Base-by-base conservation (phyloP, 2,329 filamentous ascomycete species). In the Tothia fuscella region DNA sequence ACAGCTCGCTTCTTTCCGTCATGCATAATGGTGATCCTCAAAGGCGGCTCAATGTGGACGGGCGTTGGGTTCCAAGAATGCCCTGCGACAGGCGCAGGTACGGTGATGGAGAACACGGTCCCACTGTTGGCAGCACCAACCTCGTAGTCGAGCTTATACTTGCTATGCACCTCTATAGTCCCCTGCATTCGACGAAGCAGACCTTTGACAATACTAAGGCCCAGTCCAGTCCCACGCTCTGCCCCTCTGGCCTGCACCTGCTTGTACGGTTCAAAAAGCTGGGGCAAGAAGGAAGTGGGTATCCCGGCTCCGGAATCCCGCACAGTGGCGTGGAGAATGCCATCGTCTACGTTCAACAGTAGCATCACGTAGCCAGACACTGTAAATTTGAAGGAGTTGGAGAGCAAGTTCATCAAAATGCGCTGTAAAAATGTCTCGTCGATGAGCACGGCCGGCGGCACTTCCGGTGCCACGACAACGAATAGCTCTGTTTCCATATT, bases 361-460 rank as follows among this genome's bases (percentile, higher is more conserved):
- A n/a, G n/a, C n/a, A n/a, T n/a, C n/a, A n/a, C n/a, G n/a, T n/a
- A n/a, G n/a, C n/a, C n/a, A n/a, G n/a, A n/a, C n/a, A n/a, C n/a
- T n/a, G n/a, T n/a, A n/a, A n/a, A n/a, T n/a, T n/a, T n/a, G n/a
- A 55, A 42, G 13, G 56, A 51, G 44, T 60, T 60, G 9, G 56
- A 59, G 2, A 60, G 47, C 3, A 60, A 47, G 39, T 60, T 60
- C 56, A 60, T 57, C n/a, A 59, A 31, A 19, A 60, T 57, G n/a
- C 57, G 52, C 32, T 55, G 51, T 7, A 60, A 48, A 38, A 56
- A 59, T 10, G 56, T 57, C 42, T 60, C 56, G 33, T 60, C 57
- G 16, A 60, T 41, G 37, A 57, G 54, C 17, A 60, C 41, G n/a
- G 51, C 51, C 3, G 45, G 21, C 6, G 57, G 56, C 12, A 59